These are phyloP conservation scores for Penicillium corylophilum DNA, from an alignment of 2,329 filamentous ascomycete genomes.

Conservation along the genomic window DNA sequence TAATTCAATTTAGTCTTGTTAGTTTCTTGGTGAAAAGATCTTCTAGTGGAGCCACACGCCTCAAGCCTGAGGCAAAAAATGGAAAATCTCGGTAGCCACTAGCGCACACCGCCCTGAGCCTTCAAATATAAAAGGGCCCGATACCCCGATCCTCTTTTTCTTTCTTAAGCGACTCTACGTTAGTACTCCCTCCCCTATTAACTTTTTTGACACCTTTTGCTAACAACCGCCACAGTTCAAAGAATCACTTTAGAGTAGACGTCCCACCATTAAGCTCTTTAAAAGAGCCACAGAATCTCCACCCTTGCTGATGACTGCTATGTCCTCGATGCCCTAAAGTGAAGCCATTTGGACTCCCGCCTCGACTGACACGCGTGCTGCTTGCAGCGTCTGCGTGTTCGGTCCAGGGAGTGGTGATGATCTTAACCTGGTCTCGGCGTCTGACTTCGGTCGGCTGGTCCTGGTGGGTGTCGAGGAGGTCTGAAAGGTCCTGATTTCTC, in stretches of 20 bases:
- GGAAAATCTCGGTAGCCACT: slow-evolving; percentile 12
- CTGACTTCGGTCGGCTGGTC: slow-evolving; percentile 73
- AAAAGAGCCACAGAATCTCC: slow-evolving; percentile 87
- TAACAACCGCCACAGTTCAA: slow-evolving; percentile 43
- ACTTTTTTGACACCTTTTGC: slow-evolving; percentile 13
- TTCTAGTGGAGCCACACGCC: no score
- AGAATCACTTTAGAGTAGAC: slow-evolving; percentile 99
- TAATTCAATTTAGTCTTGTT: no score
- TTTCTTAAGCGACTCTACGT: slow-evolving; percentile 48
- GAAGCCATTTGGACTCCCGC: slow-evolving; percentile 63
- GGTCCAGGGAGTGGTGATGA: slow-evolving; percentile 90
- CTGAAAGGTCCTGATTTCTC: slow-evolving; percentile 67
- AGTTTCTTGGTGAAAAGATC: no score
- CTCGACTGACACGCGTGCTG: slow-evolving; percentile 40
- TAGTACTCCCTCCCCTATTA: slow-evolving; percentile 28
- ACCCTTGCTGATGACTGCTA: slow-evolving; percentile 89
- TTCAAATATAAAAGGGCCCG: slow-evolving; percentile 29
- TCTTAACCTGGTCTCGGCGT: slow-evolving; percentile 74
- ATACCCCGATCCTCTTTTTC: slow-evolving; percentile 27
- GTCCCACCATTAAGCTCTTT: slow-evolving; percentile 85
- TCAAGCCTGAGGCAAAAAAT: no score
- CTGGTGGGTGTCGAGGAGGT: slow-evolving; percentile 85
- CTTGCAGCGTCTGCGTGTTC: slow-evolving; percentile 41
- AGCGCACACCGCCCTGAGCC: slow-evolving; percentile 11
- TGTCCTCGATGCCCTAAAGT: slow-evolving; percentile 88